These are phyloP conservation scores for Fusarium lyarnte DNA, from an alignment of 2,329 filamentous ascomycete species.

Conservation along the genomic window DNA sequence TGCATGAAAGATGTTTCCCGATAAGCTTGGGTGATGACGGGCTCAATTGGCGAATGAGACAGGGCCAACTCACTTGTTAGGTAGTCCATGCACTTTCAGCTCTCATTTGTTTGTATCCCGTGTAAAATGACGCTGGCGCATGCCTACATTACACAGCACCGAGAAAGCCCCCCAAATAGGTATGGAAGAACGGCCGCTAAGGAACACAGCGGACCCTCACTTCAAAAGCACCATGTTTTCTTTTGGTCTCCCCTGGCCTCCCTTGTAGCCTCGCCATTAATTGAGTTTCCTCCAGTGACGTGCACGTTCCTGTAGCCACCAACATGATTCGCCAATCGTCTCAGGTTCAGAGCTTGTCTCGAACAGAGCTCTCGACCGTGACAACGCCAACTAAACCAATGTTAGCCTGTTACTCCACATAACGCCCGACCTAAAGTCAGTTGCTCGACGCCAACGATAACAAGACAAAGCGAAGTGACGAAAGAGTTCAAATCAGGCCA, in stretches of 20 bases:
- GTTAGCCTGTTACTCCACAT: slow-evolving; percentile 19
- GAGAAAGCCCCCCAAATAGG: neutral
- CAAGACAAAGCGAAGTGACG: neutral
- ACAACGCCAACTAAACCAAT: slow-evolving; percentile 16
- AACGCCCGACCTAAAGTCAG: slow-evolving; percentile 18
- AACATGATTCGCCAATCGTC: slow-evolving; percentile 30
- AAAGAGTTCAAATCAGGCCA: slow-evolving; percentile 20
- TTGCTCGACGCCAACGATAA: slow-evolving; percentile 20
- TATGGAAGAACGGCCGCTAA: slow-evolving; percentile 25
- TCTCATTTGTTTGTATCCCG: neutral
- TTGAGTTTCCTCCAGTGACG: slow-evolving; percentile 27
- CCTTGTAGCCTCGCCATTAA: slow-evolving; percentile 7
- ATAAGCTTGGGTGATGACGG: neutral
- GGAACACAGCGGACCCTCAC: slow-evolving; percentile 10
- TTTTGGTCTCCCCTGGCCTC: neutral
- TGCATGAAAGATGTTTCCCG: neutral
- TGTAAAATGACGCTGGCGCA: neutral
- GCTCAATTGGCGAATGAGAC: neutral
- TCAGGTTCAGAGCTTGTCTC: slow-evolving; percentile 27
- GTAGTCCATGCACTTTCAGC: neutral
- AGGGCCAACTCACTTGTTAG: neutral
- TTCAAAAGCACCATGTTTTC: slow-evolving; percentile 6
- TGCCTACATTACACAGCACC: neutral
- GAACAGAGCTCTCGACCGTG: slow-evolving; percentile 16
- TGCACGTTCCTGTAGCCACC: slow-evolving; percentile 26